Evolutionary conservation across 2,329 filamentous ascomycete species (phyloP).

Genomic region (Talaromyces albobiverticillius): DNA sequence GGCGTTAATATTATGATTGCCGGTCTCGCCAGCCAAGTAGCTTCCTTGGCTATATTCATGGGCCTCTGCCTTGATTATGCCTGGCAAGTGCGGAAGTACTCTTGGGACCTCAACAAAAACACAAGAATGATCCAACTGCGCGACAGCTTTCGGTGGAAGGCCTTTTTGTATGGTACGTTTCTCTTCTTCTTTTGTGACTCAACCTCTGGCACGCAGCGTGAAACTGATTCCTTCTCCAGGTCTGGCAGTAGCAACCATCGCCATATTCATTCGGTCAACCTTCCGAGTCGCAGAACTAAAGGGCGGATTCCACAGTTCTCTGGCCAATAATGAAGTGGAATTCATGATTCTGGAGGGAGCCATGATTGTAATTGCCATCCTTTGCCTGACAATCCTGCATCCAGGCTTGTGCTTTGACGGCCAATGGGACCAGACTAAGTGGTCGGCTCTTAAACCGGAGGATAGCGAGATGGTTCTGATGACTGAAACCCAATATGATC

Average conservation of each 20-base stretch:
- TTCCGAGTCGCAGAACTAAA: slow-evolving; percentile 7
- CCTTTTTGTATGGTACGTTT: too few relatives aligned
- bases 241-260: neutral
- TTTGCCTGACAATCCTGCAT: neutral
- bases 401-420: slow-evolving; percentile 2
- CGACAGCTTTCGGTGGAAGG: too few relatives aligned
- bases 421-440: too few relatives aligned
- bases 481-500: too few relatives aligned
- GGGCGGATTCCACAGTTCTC: slow-evolving; percentile 2
- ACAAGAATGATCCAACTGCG: too few relatives aligned
- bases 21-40: slow-evolving; percentile 1
- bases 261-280: neutral
- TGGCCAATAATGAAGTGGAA: slow-evolving; percentile 1
- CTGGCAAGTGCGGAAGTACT: too few relatives aligned
- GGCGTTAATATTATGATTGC: slow-evolving; percentile 9
- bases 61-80: slow-evolving; percentile 1
- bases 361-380: neutral
- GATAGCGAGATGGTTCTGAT: too few relatives aligned
- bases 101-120: too few relatives aligned
- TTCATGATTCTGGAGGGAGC: slow-evolving; percentile 8
- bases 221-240: neutral
- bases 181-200: too few relatives aligned
- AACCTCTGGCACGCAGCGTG: too few relatives aligned
- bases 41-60: slow-evolving; percentile 2
- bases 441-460: too few relatives aligned